Base-by-base conservation (phyloP, 139 green algal species). In the Volvox africanus region DNA sequence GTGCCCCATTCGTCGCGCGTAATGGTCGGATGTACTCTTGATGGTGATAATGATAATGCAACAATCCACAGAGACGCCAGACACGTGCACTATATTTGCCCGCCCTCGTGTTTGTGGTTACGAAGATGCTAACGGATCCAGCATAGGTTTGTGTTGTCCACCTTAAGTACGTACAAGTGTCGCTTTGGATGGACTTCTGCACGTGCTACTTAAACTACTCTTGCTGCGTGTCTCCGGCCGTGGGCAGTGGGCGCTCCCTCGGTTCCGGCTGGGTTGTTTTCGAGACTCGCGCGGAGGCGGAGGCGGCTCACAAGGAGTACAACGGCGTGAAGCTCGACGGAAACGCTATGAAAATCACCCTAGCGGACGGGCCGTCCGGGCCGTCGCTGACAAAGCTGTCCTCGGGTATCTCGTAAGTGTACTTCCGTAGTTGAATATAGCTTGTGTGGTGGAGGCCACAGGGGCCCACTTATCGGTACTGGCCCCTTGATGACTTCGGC, bases 311-410 rank as follows among this genome's bases (percentile, higher is more conserved):
- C 24, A 44, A 36, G 55, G 75, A 90, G 55, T 90, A 85, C 86
- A 12, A 90, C 75, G 73, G 50, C 50, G 86, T 90, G 33, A 80
- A 77, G 86, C 86, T 90, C 30, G 86, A 90, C 50, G 24, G 24
- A 28, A 26, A 67, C 35, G 24, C 83, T 37, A 88, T 88, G 83
- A 37, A 88, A 19, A 89, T 89, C 44, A 14, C 11, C 28, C 82
- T 89, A 21, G 32, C 71, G 44, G 69, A 61, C 44, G 36, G 0
- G 14, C 3, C 24, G 35, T 44, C 65, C 67, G 84, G 28, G 37
- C 0, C 18, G 0, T 20, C 28, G 13, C 28, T 61, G 28, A 76
- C 35, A 36, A 78, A 75, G 44, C 85, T 89, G 68, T 28, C 71
- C 20, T 83, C 71, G 17, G 85, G 85, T 37, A 73, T 89, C 44